These are phyloP conservation scores for Claviceps sorghi DNA, from an alignment of 2,329 filamentous ascomycete genomes.

Conservation along the genomic window DNA sequence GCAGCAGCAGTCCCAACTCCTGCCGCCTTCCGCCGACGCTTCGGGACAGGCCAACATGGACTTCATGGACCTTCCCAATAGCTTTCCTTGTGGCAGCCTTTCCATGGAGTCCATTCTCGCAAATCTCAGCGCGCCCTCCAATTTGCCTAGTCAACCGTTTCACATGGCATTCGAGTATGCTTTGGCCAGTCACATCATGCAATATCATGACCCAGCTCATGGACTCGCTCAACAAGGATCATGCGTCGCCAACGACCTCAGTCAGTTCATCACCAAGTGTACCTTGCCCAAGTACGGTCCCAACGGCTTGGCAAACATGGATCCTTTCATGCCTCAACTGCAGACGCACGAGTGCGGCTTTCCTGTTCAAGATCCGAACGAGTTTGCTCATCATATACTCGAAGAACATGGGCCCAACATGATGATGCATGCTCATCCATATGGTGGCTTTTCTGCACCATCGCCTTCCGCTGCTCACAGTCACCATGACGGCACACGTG, in stretches of 20 bases:
- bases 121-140: conserved; percentile 3
- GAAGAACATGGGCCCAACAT: conserved; percentile 13
- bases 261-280: conserved; percentile 13
- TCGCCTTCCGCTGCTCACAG: conserved; percentile 1
- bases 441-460: conserved; percentile 1
- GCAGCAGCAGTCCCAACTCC: background rate
- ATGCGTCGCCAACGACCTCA: conserved; percentile 16
- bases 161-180: conserved; percentile 11
- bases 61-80: conserved; percentile 7
- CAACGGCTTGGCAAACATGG: conserved; percentile 6
- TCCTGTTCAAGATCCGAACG: conserved; percentile 13
- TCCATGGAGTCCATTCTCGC: conserved; percentile 9
- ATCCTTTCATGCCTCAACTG: conserved; percentile 8
- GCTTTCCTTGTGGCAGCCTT: conserved; percentile 11
- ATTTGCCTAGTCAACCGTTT: conserved; percentile 8
- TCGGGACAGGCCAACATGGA: conserved; percentile 3
- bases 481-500: background rate
- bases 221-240: conserved; percentile 11
- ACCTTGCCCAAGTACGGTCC: conserved; percentile 12
- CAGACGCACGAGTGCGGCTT: conserved; percentile 15
- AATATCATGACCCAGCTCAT: conserved; percentile 16
- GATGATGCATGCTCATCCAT: conserved; percentile 7
- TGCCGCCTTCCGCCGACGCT: background rate
- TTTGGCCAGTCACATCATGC: conserved; percentile 16
- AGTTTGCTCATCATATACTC: conserved; percentile 17